Evolutionary conservation across 73 alveolate species (phyloP), one percentile per base, ranked within the genome.

Genomic region (Tetrahymena borealis): DNA sequence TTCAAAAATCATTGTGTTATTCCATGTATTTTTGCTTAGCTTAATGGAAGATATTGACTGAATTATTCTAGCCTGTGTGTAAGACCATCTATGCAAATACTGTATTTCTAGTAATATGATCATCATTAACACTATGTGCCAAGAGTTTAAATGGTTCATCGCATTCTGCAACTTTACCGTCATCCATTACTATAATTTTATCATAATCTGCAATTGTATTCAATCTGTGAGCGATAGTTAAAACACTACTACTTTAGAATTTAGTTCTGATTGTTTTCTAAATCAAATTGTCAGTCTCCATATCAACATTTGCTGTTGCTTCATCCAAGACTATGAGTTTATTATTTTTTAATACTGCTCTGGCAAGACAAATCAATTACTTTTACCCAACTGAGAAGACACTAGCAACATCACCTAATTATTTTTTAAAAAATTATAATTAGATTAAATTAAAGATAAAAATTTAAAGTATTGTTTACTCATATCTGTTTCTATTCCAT

Each of bases 311-410:
- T 0, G 98, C 98, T 1, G 99, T 96, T 0, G 98, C 99, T 96
- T 96, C 99, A 94, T 96, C 99, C 92, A 96, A 91, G 10, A 96
- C 41, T 15, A 96, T 92, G 37, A 96, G 91, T 92, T 94, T 94
- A 40, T 94, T 96, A 79, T 94, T 94, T 33, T 92, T 96, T 40
- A 96, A 91, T 12, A 95, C 9, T 38, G 94, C 93, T 90, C 94
- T 93, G 2, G 91, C 94, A 0, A 93, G 39, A 91, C 99, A 98
- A 60, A 98, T 91, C 41, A 98, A 96, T 94, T 98, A 97, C 90
- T 96, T 98, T 94, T 98, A 99, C 6, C 99, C 99, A 39, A 98
- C 96, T 90, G 98, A 92, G 40, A 98, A 95, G 92, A 97, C 98
- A 38, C 91, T 60, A 33, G 99, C 99, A 32, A 96, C 95, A 94